A percentile compares a stretch with the other conserved stretches of the same genome.
phyloP scores from a whole-genome alignment of 192 early-diverging fungal species.

The Linnemannia zychae region DNA sequence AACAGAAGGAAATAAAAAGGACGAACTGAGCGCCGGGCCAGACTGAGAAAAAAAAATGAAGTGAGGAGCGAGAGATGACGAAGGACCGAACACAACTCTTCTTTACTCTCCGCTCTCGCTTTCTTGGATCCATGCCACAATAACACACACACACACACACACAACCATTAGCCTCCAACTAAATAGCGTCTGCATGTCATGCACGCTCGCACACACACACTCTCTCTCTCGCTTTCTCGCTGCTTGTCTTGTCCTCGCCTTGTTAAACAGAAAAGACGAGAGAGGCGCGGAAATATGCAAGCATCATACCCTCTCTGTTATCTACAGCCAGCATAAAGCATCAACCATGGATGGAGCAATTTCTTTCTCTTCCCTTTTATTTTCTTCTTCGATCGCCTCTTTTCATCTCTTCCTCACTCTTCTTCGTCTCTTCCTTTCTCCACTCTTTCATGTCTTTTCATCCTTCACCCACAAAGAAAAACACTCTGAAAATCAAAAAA shows the following conservation, averaged over 20 bases:
- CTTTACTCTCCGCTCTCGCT: not conserved
- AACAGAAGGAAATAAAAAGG: not conserved
- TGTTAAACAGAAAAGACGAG: not conserved
- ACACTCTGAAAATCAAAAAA: not conserved
- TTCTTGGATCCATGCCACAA: not conserved
- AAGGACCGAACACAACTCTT: not conserved
- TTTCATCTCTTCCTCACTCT: not conserved
- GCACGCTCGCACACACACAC: not conserved
- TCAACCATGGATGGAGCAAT: not conserved
- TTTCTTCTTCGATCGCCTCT: not conserved
- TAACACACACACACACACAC: not conserved
- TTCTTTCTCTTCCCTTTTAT: not conserved
- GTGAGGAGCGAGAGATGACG: not conserved
- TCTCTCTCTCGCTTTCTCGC: not conserved
- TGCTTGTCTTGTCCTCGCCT: not conserved
- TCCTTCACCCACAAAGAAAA: not conserved
- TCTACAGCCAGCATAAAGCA: not conserved
- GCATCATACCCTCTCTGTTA: not conserved
- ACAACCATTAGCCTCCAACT: no score
- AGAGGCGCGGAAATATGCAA: no score
- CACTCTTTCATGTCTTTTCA: not conserved
- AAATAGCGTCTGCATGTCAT: not conserved
- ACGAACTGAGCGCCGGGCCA: not conserved
- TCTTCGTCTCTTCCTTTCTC: not conserved
- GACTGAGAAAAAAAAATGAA: not conserved